A percentile compares a stretch with the other conserved stretches of the same genome.
Conservation (phyloP, 148 eudicot species). For the Camellia granthamiana region DNA sequence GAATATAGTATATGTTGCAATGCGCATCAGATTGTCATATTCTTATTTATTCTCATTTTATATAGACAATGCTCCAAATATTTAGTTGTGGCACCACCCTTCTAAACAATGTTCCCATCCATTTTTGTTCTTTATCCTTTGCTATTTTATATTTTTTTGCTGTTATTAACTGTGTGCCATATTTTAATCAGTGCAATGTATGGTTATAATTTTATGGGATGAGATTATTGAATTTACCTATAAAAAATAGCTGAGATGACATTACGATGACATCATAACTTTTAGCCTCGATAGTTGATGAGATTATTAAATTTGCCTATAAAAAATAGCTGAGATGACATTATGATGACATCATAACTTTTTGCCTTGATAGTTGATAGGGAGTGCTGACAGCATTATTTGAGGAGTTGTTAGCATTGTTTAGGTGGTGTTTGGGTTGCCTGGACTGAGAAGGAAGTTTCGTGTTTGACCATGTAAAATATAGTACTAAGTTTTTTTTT, state of each 20-base stretch:
- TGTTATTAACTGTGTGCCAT: not conserved
- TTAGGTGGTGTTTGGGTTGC: not conserved
- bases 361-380: not conserved
- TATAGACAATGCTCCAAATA: not conserved
- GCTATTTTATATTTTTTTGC: not conserved
- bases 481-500: too few relatives aligned
- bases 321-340: conserved; percentile 3
- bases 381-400: not conserved
- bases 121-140: not conserved
- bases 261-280: too few relatives aligned
- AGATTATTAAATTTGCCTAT: conserved; percentile 5
- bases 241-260: too few relatives aligned
- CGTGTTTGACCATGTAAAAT: not conserved
- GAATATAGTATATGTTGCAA: not conserved
- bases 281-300: not conserved
- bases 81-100: not conserved
- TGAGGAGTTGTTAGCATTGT: not conserved
- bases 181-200: not conserved
- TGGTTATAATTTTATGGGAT: not conserved
- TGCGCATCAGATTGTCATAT: not conserved
- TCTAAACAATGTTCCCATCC: not conserved
- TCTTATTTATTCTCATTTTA: not conserved
- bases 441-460: not conserved
- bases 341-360: conserved; percentile 1
- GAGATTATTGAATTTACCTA: not conserved